These are phyloP conservation scores for Huntiella savannae DNA, from an alignment of 2,329 filamentous ascomycete genomes.

Conservation along the genomic window DNA sequence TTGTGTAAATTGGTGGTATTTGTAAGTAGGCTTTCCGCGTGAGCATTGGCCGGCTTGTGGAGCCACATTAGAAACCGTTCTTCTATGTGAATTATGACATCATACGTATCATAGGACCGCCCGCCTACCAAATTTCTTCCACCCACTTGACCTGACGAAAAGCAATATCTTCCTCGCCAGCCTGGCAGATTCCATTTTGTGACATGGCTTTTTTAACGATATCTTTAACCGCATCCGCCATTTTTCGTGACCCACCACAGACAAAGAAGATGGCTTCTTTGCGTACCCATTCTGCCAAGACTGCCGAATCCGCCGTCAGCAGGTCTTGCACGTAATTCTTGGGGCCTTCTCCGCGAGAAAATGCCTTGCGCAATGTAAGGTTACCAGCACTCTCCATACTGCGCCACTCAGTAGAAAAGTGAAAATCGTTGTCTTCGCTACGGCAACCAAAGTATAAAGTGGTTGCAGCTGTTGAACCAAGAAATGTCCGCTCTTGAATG, in stretches of 20 bases:
- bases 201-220: conserved; percentile 32
- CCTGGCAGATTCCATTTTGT: conserved; percentile 18
- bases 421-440: conserved; percentile 56
- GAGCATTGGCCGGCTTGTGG: background rate
- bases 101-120: background rate
- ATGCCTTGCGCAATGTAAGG: conserved; percentile 24
- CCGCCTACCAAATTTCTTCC: conserved; percentile 38
- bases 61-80: background rate
- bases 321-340: conserved; percentile 27
- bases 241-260: conserved; percentile 38
- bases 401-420: conserved; percentile 62
- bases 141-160: conserved; percentile 26
- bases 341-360: conserved; percentile 26
- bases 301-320: conserved; percentile 18
- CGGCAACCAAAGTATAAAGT: conserved; percentile 75
- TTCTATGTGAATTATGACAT: background rate
- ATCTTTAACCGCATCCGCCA: conserved; percentile 35
- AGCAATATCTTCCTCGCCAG: conserved; percentile 21
- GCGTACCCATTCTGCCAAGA: conserved; percentile 19
- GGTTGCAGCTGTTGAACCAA: conserved; percentile 13
- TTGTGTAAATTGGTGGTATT: background rate
- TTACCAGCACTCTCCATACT: conserved; percentile 12
- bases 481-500: conserved; percentile 50
- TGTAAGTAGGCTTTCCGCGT: background rate
- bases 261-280: conserved; percentile 29